phyloP scores from a whole-genome alignment of 306 rosid species.

The Chamaecrista fasciculata region DNA sequence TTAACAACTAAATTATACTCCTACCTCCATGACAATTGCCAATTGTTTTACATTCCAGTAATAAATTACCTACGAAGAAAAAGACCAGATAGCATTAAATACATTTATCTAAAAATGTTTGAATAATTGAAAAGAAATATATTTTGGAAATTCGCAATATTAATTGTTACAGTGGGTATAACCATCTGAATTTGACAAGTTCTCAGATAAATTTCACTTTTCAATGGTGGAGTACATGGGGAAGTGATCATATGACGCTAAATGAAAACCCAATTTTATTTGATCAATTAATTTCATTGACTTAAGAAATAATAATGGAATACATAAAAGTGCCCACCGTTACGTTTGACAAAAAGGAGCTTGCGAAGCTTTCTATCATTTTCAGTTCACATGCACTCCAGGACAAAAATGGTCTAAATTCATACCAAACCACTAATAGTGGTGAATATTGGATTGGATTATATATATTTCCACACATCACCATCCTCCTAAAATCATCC shows the following conservation, averaged over 20 bases:
- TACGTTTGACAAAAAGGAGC: background rate
- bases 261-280: background rate
- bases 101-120: no score
- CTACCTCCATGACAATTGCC: no score
- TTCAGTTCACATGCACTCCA: constrained; percentile 1
- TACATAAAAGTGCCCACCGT: constrained; percentile 10
- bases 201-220: background rate
- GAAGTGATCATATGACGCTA: background rate
- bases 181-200: background rate
- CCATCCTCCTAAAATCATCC: background rate
- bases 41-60: no score
- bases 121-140: no score
- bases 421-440: background rate
- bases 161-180: no score
- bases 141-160: no score
- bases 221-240: background rate
- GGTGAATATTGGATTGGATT: background rate
- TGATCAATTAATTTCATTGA: background rate
- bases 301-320: background rate
- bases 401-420: background rate
- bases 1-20: no score
- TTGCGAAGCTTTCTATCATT: background rate
- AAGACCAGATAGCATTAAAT: background rate
- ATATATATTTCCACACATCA: background rate
- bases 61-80: no score